Percentiles rank a stretch among this genome's conserved stretches.
Evolutionary conservation across 2,329 filamentous ascomycete genomes (phyloP).

Genomic region (Diaporthe velutina): DNA sequence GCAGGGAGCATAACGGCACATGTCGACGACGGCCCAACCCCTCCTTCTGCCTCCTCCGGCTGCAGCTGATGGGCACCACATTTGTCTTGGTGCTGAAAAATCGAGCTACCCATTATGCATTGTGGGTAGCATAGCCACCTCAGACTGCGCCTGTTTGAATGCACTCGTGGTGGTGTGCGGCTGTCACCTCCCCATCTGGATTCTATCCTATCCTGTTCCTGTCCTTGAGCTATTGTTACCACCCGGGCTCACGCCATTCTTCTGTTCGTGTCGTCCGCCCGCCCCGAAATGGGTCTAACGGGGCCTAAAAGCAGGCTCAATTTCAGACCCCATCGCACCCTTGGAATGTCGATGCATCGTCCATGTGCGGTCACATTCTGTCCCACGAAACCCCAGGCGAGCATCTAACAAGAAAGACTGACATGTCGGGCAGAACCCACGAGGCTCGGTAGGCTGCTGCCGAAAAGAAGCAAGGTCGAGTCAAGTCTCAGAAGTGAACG

Average conservation of each 20-base stretch:
- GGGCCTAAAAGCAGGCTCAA: constrained; percentile 17
- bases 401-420: not conserved
- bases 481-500: constrained; percentile 30
- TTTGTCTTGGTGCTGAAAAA: not conserved
- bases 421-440: not conserved
- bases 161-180: constrained; percentile 27
- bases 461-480: constrained; percentile 10
- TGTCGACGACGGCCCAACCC: not conserved
- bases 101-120: constrained; percentile 6
- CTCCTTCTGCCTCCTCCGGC: not conserved
- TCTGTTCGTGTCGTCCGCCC: not conserved
- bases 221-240: constrained; percentile 1
- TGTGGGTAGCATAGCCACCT: constrained; percentile 27
- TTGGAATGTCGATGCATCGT: not conserved
- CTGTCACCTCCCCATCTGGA: constrained; percentile 22
- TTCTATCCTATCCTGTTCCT: not conserved
- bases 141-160: constrained; percentile 24
- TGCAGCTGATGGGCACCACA: constrained; percentile 4
- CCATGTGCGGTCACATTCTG: not conserved
- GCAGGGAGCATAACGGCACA: not conserved
- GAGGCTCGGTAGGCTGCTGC: constrained; percentile 32
- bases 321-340: constrained; percentile 3
- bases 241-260: not conserved
- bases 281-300: not conserved
- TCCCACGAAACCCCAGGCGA: not conserved